Percentiles rank a stretch among this genome's conserved stretches.
phyloP scores from a whole-genome alignment of 2,329 filamentous ascomycete genomes.

The Sclerotinia sclerotiorum region DNA sequence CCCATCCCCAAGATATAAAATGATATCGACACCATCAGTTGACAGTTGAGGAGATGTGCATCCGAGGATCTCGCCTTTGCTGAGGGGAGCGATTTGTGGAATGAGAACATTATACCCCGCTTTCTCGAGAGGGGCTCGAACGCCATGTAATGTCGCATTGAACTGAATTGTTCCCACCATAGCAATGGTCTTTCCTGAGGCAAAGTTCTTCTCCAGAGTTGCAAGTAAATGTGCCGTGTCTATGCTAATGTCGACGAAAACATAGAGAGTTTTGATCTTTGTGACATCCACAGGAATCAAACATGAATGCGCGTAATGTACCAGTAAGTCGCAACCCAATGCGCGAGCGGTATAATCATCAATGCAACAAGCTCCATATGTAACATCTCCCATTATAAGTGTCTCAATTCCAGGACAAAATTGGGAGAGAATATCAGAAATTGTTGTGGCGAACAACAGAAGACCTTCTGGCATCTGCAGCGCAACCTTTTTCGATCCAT shows the following conservation, averaged over 20 bases:
- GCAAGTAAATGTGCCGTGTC: constrained; percentile 84
- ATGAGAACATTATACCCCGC: constrained; percentile 84
- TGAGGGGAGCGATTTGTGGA: constrained; percentile 88
- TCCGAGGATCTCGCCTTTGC: constrained; percentile 94
- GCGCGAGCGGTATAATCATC: constrained; percentile 97
- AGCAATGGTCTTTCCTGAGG: constrained; percentile 80
- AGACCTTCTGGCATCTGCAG: constrained; percentile 98
- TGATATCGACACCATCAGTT: constrained; percentile 65
- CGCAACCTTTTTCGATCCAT: constrained; percentile 77
- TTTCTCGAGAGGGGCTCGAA: constrained; percentile 72
- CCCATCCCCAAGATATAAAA: constrained; percentile 88
- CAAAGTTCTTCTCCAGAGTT: constrained; percentile 85
- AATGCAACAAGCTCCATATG: constrained; percentile 97
- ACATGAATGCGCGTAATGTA: constrained; percentile 97
- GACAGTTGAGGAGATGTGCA: constrained; percentile 82
- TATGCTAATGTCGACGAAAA: constrained; percentile 97
- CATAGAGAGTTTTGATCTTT: constrained; percentile 94
- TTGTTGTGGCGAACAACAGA: constrained; percentile 92
- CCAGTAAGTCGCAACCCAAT: constrained; percentile 87
- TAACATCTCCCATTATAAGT: constrained; percentile 98
- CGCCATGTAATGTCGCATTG: constrained; percentile 91
- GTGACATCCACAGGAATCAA: constrained; percentile 95
- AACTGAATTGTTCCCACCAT: constrained; percentile 98
- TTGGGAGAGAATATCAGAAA: constrained; percentile 91
- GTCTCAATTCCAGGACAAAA: constrained; percentile 93